Evolutionary conservation across 768 basidiomycete genomes (phyloP).

Genomic region (Tulasnella sp.): DNA sequence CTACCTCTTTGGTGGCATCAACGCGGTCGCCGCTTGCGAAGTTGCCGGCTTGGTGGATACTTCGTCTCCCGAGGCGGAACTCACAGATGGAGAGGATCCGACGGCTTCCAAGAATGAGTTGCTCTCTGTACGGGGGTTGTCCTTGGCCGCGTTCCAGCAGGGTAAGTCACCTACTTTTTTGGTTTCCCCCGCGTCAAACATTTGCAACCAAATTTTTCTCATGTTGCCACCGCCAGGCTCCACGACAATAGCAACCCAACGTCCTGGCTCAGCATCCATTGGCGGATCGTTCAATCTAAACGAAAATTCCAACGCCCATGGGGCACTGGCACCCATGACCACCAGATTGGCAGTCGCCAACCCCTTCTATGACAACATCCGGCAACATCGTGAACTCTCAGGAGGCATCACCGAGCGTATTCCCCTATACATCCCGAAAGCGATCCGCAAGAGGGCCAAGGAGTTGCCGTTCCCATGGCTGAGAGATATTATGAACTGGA

Average conservation of each 20-base stretch:
- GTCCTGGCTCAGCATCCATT: not conserved
- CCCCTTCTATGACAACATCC: constrained; percentile 92
- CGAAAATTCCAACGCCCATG: too few relatives aligned
- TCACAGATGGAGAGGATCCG: not conserved
- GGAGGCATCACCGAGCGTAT: constrained; percentile 63
- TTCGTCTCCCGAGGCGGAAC: not conserved
- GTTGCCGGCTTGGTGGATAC: constrained; percentile 1
- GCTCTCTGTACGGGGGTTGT: constrained; percentile 24
- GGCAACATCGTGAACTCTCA: constrained; percentile 74
- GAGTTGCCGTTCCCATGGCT: constrained; percentile 79
- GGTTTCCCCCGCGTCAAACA: too few relatives aligned
- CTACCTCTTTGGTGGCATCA: constrained; percentile 79
- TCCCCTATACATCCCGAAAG: constrained; percentile 45
- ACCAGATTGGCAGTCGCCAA: constrained; percentile 42
- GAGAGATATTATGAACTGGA: constrained; percentile 46
- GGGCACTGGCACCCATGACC: constrained; percentile 21
- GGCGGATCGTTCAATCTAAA: too few relatives aligned
- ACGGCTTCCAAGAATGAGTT: constrained; percentile 5
- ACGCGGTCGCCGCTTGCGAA: constrained; percentile 38
- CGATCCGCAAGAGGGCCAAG: constrained; percentile 39
- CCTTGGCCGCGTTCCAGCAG: constrained; percentile 31
- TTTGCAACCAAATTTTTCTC: too few relatives aligned
- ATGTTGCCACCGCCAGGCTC: constrained; percentile 6
- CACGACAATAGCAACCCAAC: constrained; percentile 12
- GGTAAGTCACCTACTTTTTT: constrained; percentile 18